Evolutionary conservation across 1,284 basidiomycete genomes (phyloP).

Genomic region (Fomes fomentarius): DNA sequence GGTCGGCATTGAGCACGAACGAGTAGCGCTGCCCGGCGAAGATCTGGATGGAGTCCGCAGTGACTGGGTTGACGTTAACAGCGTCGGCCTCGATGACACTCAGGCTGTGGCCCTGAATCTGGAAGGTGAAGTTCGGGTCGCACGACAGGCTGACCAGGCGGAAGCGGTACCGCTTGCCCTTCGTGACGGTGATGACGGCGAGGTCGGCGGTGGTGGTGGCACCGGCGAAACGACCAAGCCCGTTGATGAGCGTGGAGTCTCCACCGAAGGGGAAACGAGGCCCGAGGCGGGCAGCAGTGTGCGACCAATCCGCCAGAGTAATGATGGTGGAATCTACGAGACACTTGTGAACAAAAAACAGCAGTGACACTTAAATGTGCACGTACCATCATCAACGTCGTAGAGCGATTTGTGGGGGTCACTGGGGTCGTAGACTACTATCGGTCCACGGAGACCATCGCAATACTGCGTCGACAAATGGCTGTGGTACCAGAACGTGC

Average conservation of each 20-base stretch:
- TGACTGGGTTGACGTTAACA: slow-evolving; percentile 34
- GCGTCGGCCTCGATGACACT: slow-evolving; percentile 42
- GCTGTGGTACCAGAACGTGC: slow-evolving; percentile 32
- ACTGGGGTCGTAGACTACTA: slow-evolving; percentile 45
- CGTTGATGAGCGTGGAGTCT: slow-evolving; percentile 53
- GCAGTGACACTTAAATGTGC: background rate
- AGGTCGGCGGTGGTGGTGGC: slow-evolving; percentile 27
- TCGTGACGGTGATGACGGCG: slow-evolving; percentile 35
- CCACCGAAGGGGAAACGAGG: slow-evolving; percentile 19
- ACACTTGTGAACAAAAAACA: background rate
- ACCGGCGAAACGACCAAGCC: slow-evolving; percentile 37
- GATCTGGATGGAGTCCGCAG: slow-evolving; percentile 36
- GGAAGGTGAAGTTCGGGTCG: slow-evolving; percentile 37
- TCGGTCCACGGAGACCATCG: slow-evolving; percentile 38
- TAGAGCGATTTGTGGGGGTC: slow-evolving; percentile 43
- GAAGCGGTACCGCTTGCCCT: slow-evolving; percentile 42
- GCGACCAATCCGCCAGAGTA: slow-evolving; percentile 32
- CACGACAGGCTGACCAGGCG: slow-evolving; percentile 56
- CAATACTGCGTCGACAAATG: slow-evolving; percentile 35
- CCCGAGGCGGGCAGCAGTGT: slow-evolving; percentile 18
- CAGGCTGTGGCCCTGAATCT: slow-evolving; percentile 40
- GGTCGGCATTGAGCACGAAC: slow-evolving; percentile 34
- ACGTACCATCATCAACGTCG: slow-evolving; percentile 45
- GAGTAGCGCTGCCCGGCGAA: slow-evolving; percentile 43
- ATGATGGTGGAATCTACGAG: slow-evolving; percentile 27